Evolutionary conservation across 1,139 yeast species (phyloP).

Genomic region (Komagataea norvegica): DNA sequence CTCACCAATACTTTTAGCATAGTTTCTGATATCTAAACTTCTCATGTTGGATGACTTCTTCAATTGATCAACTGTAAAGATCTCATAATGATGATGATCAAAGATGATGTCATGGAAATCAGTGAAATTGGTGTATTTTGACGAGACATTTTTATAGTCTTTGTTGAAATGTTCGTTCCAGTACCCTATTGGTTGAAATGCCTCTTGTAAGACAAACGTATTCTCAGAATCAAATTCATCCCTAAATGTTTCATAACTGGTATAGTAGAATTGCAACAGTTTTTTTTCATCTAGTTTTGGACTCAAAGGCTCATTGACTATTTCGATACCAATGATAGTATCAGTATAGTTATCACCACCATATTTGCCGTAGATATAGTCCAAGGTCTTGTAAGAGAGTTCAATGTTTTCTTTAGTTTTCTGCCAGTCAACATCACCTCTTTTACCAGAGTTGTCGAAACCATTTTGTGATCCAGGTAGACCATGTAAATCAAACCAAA

Average conservation of each 20-base stretch:
- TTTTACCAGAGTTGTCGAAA: slow-evolving; percentile 61
- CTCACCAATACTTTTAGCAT: slow-evolving; percentile 33
- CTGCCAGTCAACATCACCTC: slow-evolving; percentile 52
- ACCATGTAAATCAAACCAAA: slow-evolving; percentile 64
- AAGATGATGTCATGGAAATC: slow-evolving; percentile 42
- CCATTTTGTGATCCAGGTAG: slow-evolving; percentile 69
- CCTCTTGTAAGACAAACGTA: slow-evolving; percentile 56
- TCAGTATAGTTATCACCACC: slow-evolving; percentile 41
- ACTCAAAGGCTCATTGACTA: slow-evolving; percentile 63
- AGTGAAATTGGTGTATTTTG: slow-evolving; percentile 11
- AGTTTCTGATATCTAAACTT: slow-evolving; percentile 33
- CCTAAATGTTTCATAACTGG: slow-evolving; percentile 39
- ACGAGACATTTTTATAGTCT: slow-evolving; percentile 26
- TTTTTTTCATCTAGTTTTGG: slow-evolving; percentile 36
- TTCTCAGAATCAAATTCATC: slow-evolving; percentile 34
- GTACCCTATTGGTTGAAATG: slow-evolving; percentile 45
- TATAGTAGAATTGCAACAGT: slow-evolving; percentile 39
- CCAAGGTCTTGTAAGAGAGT: slow-evolving; percentile 41
- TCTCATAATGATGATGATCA: slow-evolving; percentile 65
- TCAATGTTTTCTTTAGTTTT: slow-evolving; percentile 37
- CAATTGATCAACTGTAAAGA: slow-evolving; percentile 44
- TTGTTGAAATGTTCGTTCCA: slow-evolving; percentile 46
- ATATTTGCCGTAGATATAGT: slow-evolving; percentile 41
- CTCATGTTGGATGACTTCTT: slow-evolving; percentile 28
- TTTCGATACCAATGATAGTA: slow-evolving; percentile 55